These are phyloP conservation scores for Fusarium pseudoanthophilum DNA, from an alignment of 2,329 filamentous ascomycete genomes.

Conservation along the genomic window DNA sequence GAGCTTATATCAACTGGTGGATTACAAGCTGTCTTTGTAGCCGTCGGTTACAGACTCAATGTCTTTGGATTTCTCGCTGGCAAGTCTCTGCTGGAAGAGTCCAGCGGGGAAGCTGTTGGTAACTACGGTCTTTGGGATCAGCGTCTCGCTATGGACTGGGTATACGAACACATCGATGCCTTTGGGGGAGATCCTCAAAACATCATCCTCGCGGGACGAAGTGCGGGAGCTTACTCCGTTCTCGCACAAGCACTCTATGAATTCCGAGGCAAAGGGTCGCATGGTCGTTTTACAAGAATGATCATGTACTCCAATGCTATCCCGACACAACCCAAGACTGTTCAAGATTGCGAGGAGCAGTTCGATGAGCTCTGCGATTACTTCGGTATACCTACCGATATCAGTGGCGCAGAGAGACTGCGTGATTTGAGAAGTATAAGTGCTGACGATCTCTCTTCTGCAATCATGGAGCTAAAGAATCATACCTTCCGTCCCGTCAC, in stretches of 20 bases:
- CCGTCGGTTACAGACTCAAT: constrained; percentile 5
- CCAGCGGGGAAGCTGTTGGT: neutral
- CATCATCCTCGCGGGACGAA: neutral
- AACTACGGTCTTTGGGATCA: constrained; percentile 22
- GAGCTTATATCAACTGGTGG: constrained; percentile 51
- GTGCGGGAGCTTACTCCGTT: constrained; percentile 5
- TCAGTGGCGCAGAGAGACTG: neutral
- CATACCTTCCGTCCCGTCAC: constrained; percentile 6
- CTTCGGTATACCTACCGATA: neutral
- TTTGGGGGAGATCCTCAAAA: constrained; percentile 5
- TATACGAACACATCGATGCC: neutral
- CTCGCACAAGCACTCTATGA: neutral
- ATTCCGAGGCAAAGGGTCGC: neutral
- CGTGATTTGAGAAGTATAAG: neutral
- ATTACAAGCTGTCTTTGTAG: constrained; percentile 1
- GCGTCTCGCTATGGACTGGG: constrained; percentile 20
- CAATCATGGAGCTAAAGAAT: neutral
- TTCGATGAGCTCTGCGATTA: constrained; percentile 14
- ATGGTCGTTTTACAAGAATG: neutral
- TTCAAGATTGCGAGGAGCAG: constrained; percentile 4
- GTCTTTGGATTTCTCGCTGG: constrained; percentile 17
- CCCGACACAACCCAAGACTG: constrained; percentile 7
- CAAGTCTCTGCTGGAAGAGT: neutral
- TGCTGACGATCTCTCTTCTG: neutral
- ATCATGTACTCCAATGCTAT: constrained; percentile 25